Percentiles rank a stretch among this genome's conserved stretches.
Evolutionary conservation across 495 filamentous ascomycete species (phyloP).

Genomic region (Emericellopsis terricola): DNA sequence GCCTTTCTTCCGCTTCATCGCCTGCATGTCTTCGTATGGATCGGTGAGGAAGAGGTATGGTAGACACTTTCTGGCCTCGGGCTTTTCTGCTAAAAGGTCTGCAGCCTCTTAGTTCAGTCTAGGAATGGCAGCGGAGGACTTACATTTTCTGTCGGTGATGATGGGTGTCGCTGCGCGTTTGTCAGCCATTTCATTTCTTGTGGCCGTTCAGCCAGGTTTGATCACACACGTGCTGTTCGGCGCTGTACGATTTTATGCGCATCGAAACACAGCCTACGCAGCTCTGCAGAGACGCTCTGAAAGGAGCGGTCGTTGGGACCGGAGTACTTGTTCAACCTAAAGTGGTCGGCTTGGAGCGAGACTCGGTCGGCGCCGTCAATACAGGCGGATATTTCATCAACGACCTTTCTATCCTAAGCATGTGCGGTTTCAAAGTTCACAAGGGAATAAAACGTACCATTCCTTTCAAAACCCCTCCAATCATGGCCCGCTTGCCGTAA

Average conservation of each 20-base stretch:
- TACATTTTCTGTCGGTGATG: not conserved
- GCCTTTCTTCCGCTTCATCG: slow-evolving; percentile 8
- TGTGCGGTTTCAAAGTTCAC: not conserved
- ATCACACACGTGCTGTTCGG: not conserved
- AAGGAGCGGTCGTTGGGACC: slow-evolving; percentile 3
- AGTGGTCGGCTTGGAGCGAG: not conserved
- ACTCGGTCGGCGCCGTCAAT: not conserved
- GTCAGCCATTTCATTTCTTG: no score
- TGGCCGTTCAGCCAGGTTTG: not conserved
- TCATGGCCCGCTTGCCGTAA: not conserved
- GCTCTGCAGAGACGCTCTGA: slow-evolving; percentile 1
- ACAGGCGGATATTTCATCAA: not conserved
- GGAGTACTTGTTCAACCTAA: slow-evolving; percentile 4
- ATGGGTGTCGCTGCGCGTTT: not conserved
- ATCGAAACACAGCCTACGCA: not conserved
- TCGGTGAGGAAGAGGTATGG: slow-evolving; percentile 7
- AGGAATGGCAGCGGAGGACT: not conserved
- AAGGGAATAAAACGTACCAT: slow-evolving; percentile 1
- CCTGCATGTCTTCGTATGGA: slow-evolving; percentile 6
- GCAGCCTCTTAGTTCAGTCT: not conserved
- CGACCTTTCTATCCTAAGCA: not conserved
- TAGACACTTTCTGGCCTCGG: slow-evolving; percentile 4
- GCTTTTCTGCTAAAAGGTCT: not conserved
- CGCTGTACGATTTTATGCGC: not conserved
- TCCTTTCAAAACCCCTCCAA: not conserved